phyloP scores from a whole-genome alignment of 148 eudicot genomes.

The Chenopodium suecicum region DNA sequence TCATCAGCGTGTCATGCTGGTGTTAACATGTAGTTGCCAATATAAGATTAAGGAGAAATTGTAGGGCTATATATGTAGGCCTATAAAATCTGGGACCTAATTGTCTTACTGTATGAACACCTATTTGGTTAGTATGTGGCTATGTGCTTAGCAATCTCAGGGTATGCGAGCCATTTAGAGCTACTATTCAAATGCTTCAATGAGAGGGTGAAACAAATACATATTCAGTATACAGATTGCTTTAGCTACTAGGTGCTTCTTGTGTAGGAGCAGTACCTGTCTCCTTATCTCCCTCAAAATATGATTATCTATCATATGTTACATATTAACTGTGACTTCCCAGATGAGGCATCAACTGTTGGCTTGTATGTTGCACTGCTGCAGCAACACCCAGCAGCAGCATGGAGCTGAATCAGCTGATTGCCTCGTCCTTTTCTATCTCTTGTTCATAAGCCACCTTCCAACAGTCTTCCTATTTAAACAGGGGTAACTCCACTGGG shows the following conservation, averaged over 20 bases:
- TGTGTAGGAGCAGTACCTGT: not conserved
- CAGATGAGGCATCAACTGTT: conserved; percentile 72
- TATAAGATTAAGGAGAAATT: not conserved
- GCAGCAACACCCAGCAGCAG: conserved; percentile 91
- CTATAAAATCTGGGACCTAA: not conserved
- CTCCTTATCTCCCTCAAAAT: not conserved
- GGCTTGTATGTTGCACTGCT: conserved; percentile 58
- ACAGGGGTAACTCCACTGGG: conserved; percentile 13
- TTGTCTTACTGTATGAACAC: not conserved
- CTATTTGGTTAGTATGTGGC: not conserved
- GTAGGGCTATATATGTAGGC: not conserved
- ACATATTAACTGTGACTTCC: not conserved
- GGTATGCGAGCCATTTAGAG: not conserved
- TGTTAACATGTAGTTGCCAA: conserved; percentile 1
- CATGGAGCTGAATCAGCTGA: conserved; percentile 57
- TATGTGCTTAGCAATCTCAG: not conserved
- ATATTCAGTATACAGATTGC: not conserved
- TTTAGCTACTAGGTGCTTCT: not conserved
- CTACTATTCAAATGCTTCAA: not conserved
- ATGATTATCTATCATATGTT: not conserved
- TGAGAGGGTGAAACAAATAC: not conserved
- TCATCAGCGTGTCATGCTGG: not conserved
- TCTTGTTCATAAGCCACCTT: conserved; percentile 80
- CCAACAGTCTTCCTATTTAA: conserved; percentile 74
- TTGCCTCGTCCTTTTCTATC: conserved; percentile 59